Evolutionary conservation across 176 grass and related monocot genomes (phyloP).

Genomic region (Aegilops sharonensis): DNA sequence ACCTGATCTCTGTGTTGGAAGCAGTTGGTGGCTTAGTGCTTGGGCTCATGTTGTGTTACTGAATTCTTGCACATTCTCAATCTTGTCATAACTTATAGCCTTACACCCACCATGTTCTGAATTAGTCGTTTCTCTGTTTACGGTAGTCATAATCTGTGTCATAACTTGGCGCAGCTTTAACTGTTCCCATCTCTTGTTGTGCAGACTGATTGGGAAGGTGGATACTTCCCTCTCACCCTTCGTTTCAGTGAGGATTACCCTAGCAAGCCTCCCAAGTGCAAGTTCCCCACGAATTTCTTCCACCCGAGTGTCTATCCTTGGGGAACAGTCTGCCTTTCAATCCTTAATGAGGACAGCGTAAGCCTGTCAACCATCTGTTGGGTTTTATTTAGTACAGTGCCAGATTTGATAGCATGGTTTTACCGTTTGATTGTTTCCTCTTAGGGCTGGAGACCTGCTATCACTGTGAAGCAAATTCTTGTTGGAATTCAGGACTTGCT

Average conservation of each 20-base stretch:
- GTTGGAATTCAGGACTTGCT: no score
- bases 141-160: background rate
- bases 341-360: conserved; percentile 75
- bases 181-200: background rate
- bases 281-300: conserved; percentile 71
- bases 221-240: conserved; percentile 60
- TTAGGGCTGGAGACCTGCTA: conserved; percentile 93
- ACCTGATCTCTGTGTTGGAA: background rate
- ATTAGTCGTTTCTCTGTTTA: background rate
- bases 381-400: background rate
- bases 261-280: conserved; percentile 83
- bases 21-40: background rate
- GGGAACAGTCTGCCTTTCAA: conserved; percentile 74
- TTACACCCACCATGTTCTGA: background rate
- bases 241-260: conserved; percentile 79
- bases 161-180: background rate
- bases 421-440: background rate
- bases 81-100: background rate
- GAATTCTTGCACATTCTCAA: background rate
- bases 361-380: conserved; percentile 15
- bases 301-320: conserved; percentile 80
- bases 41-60: background rate
- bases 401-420: background rate
- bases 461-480: conserved; percentile 35
- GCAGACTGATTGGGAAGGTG: conserved; percentile 82